Evolutionary conservation across 2,329 filamentous ascomycete species (phyloP), one percentile per base, ranked within the genome.

Genomic region (Xylariaceae sp.): DNA sequence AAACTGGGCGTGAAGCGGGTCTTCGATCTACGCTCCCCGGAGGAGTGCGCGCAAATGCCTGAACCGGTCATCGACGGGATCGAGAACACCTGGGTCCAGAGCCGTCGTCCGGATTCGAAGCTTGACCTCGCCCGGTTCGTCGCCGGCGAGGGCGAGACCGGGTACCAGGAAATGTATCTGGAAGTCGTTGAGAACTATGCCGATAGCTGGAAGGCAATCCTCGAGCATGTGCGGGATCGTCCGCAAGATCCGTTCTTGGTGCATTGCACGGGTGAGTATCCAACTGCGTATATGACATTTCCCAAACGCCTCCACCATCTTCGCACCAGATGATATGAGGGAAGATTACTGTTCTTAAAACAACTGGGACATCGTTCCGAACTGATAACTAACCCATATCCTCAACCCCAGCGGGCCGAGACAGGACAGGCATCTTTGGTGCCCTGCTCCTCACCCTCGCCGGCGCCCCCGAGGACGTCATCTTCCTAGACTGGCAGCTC

Each of bases 221-320:
- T 84, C 30, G 74, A 79, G 66, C 77, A 78, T 59, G 72, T 83
- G 8, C 71, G 78, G 53, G 80, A 83, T 61, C 70, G 73, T 9
- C 75, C 76, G 6, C 59, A 66, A 0, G 75, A 80, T 66, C 73
- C 76, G 13, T 75, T 82, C 60, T 62, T 83, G 52, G 78, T 84
- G 47, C 82, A 84, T 67, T 84, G 81, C 67, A 82, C 78, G 7
- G 81, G 80, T 81, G 65, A 65, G 75, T 70, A 11, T n/a, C 47
- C 10, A 35, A 7, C 48, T 50, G 17, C 23, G 34, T 15, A 37
- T 42, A 37, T 42, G 15, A 6, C 13, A 9, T 17, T 8, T 7
- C 1, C 48, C 35, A 13, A 45, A n/a, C 42, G 11, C 42, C 13
- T 8, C 37, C 8, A 3, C 9, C 8, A 13, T 18, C 17, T 18